A percentile compares a stretch with the other conserved stretches of the same genome.
These are phyloP conservation scores for Medicago truncatula DNA, from an alignment of 306 rosid genomes.

Conservation along the genomic window MtrunA17r5.0-ANR NC_053046.1:18793001-18793500, in stretches of 20 bases:
- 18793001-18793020: constrained; percentile 9
- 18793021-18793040: neutral
- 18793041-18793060: neutral
- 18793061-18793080: neutral
- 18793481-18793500: neutral
- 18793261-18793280: neutral
- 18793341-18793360: constrained; percentile 22
- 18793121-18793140: neutral
- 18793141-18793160: neutral
- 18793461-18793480: neutral
- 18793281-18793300: constrained; percentile 17
- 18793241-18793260: neutral
- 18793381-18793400: neutral
- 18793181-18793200: neutral
- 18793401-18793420: neutral
- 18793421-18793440: neutral
- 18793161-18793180: neutral
- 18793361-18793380: neutral
- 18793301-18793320: constrained; percentile 68
- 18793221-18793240: neutral
- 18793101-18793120: neutral
- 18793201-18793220: neutral
- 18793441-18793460: neutral
- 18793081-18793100: neutral
- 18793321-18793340: constrained; percentile 87